A percentile compares a stretch with the other conserved stretches of the same genome.
These are phyloP conservation scores for Metschnikowia lochheadii DNA, from an alignment of 805 yeast genomes.

Conservation along the genomic window DNA sequence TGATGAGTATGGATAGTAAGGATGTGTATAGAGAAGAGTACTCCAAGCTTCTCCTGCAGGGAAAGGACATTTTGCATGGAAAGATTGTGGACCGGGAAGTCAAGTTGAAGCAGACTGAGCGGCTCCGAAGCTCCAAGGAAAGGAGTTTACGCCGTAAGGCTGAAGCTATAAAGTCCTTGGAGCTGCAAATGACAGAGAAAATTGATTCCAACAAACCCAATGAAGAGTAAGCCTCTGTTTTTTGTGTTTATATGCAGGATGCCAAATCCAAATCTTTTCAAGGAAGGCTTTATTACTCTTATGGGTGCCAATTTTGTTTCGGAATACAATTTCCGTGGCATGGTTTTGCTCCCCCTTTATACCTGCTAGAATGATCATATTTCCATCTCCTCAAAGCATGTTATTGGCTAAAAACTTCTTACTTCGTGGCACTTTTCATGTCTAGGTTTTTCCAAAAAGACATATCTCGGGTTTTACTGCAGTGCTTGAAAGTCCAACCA, in stretches of 20 bases:
- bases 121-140: slow-evolving; percentile 11
- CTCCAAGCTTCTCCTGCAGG: slow-evolving; percentile 21
- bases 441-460: not conserved
- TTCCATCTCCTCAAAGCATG: not conserved
- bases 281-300: slow-evolving; percentile 66
- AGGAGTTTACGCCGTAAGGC: slow-evolving; percentile 12
- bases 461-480: not conserved
- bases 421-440: not conserved
- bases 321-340: slow-evolving; percentile 45
- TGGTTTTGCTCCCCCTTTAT: slow-evolving; percentile 43
- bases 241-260: too few species aligned
- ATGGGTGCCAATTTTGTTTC: slow-evolving; percentile 54
- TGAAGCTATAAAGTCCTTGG: slow-evolving; percentile 5
- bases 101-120: slow-evolving; percentile 16
- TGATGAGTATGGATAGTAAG: slow-evolving; percentile 24
- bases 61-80: slow-evolving; percentile 29
- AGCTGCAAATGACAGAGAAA: too few species aligned
- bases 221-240: too few species aligned
- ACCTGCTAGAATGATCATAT: not conserved
- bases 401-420: not conserved
- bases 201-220: too few species aligned
- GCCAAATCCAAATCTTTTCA: slow-evolving; percentile 35
- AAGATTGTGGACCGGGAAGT: slow-evolving; percentile 25
- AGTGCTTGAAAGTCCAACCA: not conserved
- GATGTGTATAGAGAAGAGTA: slow-evolving; percentile 28